Evolutionary conservation across 1,284 basidiomycete species (phyloP), one percentile per base, ranked within the genome.

Genomic region (Chalciporus sp.): DNA sequence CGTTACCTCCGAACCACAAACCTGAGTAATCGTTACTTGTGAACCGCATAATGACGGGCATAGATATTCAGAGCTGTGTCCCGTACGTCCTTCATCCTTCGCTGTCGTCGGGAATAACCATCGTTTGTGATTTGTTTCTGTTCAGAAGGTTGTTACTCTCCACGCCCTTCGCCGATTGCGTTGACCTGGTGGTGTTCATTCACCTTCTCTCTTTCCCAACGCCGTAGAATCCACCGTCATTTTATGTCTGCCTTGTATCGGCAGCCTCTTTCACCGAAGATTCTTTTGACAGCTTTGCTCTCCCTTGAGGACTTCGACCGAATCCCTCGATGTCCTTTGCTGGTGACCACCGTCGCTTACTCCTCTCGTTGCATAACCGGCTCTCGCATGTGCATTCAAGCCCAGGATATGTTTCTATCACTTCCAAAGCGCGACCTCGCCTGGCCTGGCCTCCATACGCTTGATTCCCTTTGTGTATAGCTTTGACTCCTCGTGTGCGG

Each of bases 401-500:
- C 42, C 14, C 40, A 19, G 28, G 37, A 35, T 39, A 28, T 40
- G 3, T 11, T 40, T 47, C 43, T 40, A n/a, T 55, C 9, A 7
- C 35, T 28, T 7, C 31, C 41, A 20, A 46, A 26, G 44, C 26
- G 14, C 27, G 44, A 31, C 49, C 14, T 20, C 33, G 19, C 31
- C 42, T 31, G 27, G 41, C 39, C 19, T 42, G 19, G 39, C 47
- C 7, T 45, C 16, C 41, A 45, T 48, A 35, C 27, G 37, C 17
- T 28, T 48, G 8, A 47, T 49, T 33, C 53, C 40, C 41, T 45
- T 47, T 54, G 49, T 70, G 54, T 68, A 63, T 50, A 53, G 44
- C 54, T 51, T 56, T 59, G 55, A 44, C 58, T 52, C 57, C 53
- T 66, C 60, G 50, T 70, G 59, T 71, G 64, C 47, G 50, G 40